Evolutionary conservation across 2,329 filamentous ascomycete species (phyloP).

Genomic region (Calonectria pseudoturangicola): DNA sequence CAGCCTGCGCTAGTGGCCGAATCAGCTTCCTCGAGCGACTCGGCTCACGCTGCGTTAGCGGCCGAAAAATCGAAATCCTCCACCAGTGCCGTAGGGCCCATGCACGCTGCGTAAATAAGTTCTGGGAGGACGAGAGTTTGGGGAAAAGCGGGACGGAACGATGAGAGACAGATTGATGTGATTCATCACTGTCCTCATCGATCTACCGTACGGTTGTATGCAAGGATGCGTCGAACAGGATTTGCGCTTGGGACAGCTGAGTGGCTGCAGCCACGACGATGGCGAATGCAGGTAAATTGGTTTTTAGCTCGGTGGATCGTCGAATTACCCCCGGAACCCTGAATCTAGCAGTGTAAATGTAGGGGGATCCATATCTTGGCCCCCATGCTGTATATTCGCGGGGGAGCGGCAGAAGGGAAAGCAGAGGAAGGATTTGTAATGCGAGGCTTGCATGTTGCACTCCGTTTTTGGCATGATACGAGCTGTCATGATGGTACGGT

Average conservation of each 20-base stretch:
- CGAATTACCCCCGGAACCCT: background rate
- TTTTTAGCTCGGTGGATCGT: background rate
- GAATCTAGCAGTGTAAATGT: background rate
- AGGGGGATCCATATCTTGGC: background rate
- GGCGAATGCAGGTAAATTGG: slow-evolving; percentile 12
- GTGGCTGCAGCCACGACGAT: slow-evolving; percentile 10
- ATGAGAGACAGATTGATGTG: slow-evolving; percentile 6
- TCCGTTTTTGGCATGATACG: background rate
- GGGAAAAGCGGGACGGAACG: slow-evolving; percentile 2
- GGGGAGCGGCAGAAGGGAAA: background rate
- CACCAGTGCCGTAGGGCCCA: background rate
- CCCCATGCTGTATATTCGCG: background rate
- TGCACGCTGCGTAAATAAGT: background rate
- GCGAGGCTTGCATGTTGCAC: background rate
- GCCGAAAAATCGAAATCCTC: background rate
- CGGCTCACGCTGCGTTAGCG: slow-evolving; percentile 7
- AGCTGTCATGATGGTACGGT: background rate
- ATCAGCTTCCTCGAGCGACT: background rate
- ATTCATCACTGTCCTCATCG: slow-evolving; percentile 12
- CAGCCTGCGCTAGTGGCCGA: slow-evolving; percentile 4
- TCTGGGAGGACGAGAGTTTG: background rate
- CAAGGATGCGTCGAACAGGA: slow-evolving; percentile 1
- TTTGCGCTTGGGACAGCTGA: background rate
- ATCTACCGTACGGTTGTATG: background rate
- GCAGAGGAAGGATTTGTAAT: background rate